Conservation (phyloP, 768 basidiomycete species). For the Dioszegia crocea region DNA sequence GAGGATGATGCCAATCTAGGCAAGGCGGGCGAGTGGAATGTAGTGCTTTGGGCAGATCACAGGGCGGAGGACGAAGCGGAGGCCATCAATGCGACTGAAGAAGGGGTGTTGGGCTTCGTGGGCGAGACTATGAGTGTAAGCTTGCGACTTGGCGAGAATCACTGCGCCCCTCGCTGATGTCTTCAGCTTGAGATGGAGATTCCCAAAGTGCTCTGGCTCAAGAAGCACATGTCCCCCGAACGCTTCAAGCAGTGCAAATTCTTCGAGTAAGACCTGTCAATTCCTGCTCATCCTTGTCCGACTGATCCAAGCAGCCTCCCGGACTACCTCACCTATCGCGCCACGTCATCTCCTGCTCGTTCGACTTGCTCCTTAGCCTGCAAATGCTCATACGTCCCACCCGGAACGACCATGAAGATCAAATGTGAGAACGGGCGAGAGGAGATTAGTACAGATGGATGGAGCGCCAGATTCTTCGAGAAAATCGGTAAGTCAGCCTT, state of each 20-base stretch:
- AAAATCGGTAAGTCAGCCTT: constrained; percentile 63
- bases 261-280: constrained; percentile 53
- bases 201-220: constrained; percentile 95
- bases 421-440: constrained; percentile 43
- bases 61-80: constrained; percentile 88
- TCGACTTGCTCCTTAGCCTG: constrained; percentile 92
- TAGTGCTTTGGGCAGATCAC: constrained; percentile 96
- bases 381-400: constrained; percentile 89
- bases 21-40: constrained; percentile 66
- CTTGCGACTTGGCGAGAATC: not conserved
- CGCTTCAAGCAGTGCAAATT: constrained; percentile 57
- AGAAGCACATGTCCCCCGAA: constrained; percentile 70
- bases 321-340: constrained; percentile 92
- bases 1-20: constrained; percentile 56
- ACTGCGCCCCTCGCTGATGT: not conserved
- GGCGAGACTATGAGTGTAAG: constrained; percentile 86
- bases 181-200: constrained; percentile 93
- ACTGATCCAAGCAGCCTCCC: no score
- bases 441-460: constrained; percentile 60
- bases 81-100: constrained; percentile 77
- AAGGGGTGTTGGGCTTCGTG: constrained; percentile 85
- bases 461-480: constrained; percentile 82
- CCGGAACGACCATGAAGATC: constrained; percentile 49
- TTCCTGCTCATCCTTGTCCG: no score
- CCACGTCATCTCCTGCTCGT: constrained; percentile 68